Base-by-base conservation (phyloP, 2,329 filamentous ascomycete genomes). In the Byssothecium circinans region DNA sequence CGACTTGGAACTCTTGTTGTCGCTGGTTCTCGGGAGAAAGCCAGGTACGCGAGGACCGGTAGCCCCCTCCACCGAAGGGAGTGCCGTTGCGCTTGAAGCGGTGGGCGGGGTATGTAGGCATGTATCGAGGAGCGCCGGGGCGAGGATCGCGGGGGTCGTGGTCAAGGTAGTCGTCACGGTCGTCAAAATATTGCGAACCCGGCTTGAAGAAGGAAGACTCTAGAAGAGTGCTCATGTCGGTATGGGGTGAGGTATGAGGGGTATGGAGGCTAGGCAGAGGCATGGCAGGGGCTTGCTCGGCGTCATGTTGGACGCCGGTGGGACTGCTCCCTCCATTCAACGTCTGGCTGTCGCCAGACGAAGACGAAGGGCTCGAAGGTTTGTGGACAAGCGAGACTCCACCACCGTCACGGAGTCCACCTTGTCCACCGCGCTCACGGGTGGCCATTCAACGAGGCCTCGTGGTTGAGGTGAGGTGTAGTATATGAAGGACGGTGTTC, bases 1-100 rank as follows among this genome's bases (percentile, higher is more conserved):
- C 43, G n/a, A 64, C 45, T 12, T 64, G 42, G 22, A 62, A 69
- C 17, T 68, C 61, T 11, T 68, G 57, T 10, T 55, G 50, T 5
- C 55, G 54, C 34, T 61, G 56, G 2, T 52, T 47, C 12, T 68
- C 64, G 1, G 56, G 54, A 0, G 67, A 65, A 7, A 61, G 41
- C 62, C 63, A 67, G 1, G 58, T 60, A 7, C 48, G 52, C 1
- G 62, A 58, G 35, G 50, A 57, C 14, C 57, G 60, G 8, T 45
- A 55, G 11, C 50, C 41, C 25, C 35, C 35, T 11, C 18, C 39
- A 15, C 22, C 29, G 8, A 19, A 35, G 2, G 30, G 19, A 18
- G 12, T 35, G 14, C n/a, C 14, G n/a, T 51, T 37, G 23, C 49
- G 49, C 17, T 37, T 41, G 14, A 39, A 34, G n/a, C 27, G 20